A percentile compares a stretch with the other conserved stretches of the same genome.
phyloP scores from a whole-genome alignment of 768 basidiomycete species.

The Amanita brunnescens region DNA sequence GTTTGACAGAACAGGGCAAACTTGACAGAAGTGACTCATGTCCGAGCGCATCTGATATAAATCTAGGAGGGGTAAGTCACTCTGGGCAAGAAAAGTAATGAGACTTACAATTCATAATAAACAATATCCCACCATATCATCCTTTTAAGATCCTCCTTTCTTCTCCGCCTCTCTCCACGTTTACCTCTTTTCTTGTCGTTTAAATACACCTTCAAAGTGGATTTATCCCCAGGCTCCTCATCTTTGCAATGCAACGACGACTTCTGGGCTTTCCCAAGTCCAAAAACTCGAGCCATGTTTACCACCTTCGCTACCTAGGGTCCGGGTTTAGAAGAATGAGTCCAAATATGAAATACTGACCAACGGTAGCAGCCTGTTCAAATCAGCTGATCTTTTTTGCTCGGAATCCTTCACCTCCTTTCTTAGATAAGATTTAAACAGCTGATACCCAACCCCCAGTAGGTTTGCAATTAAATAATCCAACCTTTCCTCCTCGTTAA shows the following conservation, averaged over 20 bases:
- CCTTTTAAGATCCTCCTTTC: conserved; percentile 28
- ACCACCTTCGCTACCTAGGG: conserved; percentile 40
- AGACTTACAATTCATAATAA: conserved; percentile 69
- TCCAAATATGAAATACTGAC: conserved; percentile 20
- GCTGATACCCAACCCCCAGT: conserved; percentile 38
- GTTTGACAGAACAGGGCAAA: conserved; percentile 42
- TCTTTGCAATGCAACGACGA: conserved; percentile 32
- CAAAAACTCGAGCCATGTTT: conserved; percentile 55
- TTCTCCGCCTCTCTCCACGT: conserved; percentile 11
- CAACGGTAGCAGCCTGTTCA: conserved; percentile 28
- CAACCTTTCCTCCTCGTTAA: conserved; percentile 24
- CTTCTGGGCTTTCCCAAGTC: conserved; percentile 43
- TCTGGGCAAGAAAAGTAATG: conserved; percentile 2
- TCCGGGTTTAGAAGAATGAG: background rate
- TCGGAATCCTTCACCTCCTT: background rate
- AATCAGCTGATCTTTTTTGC: conserved; percentile 6
- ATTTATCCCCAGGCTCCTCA: background rate
- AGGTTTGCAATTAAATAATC: conserved; percentile 55
- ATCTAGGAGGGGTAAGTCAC: conserved; percentile 29
- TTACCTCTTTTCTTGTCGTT: background rate
- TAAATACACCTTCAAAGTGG: background rate
- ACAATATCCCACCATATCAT: conserved; percentile 74
- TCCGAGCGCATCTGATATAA: conserved; percentile 59
- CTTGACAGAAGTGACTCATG: conserved; percentile 53
- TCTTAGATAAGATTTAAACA: conserved; percentile 12